A percentile compares a stretch with the other conserved stretches of the same genome.
Conservation (phyloP, 1,139 yeast species). For the Yamadazyma oceani region DNA sequence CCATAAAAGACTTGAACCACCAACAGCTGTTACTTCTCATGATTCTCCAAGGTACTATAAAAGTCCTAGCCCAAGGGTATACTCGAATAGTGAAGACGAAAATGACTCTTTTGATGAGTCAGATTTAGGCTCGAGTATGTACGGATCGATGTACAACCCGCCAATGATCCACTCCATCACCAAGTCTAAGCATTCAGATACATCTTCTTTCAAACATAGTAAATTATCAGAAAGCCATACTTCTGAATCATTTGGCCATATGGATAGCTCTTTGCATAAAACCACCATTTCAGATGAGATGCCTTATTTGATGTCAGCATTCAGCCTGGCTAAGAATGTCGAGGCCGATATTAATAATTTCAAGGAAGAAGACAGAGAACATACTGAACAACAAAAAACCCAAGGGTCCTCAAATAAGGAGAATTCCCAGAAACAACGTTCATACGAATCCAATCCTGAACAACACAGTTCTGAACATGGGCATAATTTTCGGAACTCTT, state of each 20-base stretch:
- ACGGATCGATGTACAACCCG: constrained; percentile 30
- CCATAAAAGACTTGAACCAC: constrained; percentile 1
- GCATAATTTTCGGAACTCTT: constrained; percentile 14
- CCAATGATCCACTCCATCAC: constrained; percentile 48
- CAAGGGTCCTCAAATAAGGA: too few relatives aligned
- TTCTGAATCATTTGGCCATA: constrained; percentile 25
- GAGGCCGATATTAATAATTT: constrained; percentile 49
- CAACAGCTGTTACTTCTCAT: constrained; percentile 6
- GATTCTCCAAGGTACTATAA: constrained; percentile 3
- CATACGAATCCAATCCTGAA: too few relatives aligned
- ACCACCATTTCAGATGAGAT: constrained; percentile 54
- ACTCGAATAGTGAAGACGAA: constrained; percentile 14
- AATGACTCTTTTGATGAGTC: constrained; percentile 27
- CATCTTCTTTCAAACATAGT: constrained; percentile 7
- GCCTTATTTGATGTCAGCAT: constrained; percentile 59
- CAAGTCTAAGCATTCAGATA: constrained; percentile 17
- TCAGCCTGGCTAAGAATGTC: constrained; percentile 50
- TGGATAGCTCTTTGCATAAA: constrained; percentile 36
- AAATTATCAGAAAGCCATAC: constrained; percentile 13
- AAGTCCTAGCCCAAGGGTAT: background rate
- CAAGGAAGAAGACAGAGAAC: constrained; percentile 24
- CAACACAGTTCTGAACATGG: background rate
- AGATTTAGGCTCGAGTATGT: constrained; percentile 29
- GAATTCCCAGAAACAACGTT: too few relatives aligned
- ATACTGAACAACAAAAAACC: constrained; percentile 7